Conservation (phyloP, 2,329 filamentous ascomycete genomes). For the Colletotrichum destructivum region DNA sequence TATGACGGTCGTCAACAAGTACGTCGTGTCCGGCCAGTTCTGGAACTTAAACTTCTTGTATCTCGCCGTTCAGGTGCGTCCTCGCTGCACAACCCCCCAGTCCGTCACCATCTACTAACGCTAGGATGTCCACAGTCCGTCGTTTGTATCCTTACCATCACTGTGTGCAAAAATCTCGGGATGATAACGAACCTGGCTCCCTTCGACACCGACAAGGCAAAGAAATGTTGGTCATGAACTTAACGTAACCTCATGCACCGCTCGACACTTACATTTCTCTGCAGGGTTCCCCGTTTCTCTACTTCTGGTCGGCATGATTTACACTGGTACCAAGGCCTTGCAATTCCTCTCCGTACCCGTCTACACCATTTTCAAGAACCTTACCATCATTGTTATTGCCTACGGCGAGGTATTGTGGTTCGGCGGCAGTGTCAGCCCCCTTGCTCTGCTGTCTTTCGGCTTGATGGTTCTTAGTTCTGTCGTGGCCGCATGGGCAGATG, state of each 20-base stretch:
- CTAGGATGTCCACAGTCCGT: conserved; percentile 73
- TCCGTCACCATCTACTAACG: conserved; percentile 21
- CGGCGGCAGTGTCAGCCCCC: conserved; percentile 88
- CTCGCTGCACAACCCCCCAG: not conserved
- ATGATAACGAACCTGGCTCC: conserved; percentile 85
- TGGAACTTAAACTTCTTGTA: conserved; percentile 99
- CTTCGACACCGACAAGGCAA: conserved; percentile 91
- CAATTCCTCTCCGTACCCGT: conserved; percentile 98
- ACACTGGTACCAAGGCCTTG: conserved; percentile 95
- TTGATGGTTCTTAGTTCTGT: conserved; percentile 97
- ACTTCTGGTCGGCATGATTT: conserved; percentile 98
- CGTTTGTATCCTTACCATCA: conserved; percentile 89
- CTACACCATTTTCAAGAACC: conserved; percentile 99
- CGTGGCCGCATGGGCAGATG: conserved; percentile 97
- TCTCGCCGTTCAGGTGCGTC: conserved; percentile 89
- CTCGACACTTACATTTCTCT: conserved; percentile 44
- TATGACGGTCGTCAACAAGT: conserved; percentile 99
- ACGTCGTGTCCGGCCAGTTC: conserved; percentile 88
- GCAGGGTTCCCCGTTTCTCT: conserved; percentile 96
- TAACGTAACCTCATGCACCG: not conserved
- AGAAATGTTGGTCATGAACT: conserved; percentile 79
- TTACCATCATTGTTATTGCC: conserved; percentile 98
- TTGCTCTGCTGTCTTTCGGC: conserved; percentile 93
- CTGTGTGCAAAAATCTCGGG: conserved; percentile 83
- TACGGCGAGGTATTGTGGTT: conserved; percentile 99